Base-by-base conservation (phyloP, 805 yeast genomes). In the Saturnispora bothae region DNA sequence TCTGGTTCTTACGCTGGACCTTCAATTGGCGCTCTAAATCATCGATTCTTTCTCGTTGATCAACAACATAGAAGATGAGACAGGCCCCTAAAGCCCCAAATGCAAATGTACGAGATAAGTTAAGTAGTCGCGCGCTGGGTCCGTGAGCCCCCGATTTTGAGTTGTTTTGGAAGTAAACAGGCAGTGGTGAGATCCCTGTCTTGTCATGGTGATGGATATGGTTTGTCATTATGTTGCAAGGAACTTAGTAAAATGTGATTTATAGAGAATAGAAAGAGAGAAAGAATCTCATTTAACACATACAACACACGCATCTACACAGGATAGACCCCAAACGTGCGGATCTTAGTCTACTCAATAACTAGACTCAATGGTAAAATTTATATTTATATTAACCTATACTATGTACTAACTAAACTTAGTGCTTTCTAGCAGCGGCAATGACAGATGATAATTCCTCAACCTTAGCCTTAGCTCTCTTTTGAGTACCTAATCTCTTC, bases 401-500 rank as follows among this genome's bases (percentile, higher is more conserved):
- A 17, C 13, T 13, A 17, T 13, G n/a, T n/a, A n/a, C n/a, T n/a
- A n/a, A 16, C 15, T 14, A 27, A 17, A 51, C 52, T 70, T 79
- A 80, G 68, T 82, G 92, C 77, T 84, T 83, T 80, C 96, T 88
- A 60, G 96, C 76, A 72, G 88, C 95, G 67, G 95, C 83, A 70
- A 89, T 89, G 77, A 89, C 76, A 67, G 73, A 69, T 81, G 75
- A 84, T 88, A 94, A 83, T 73, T 88, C 96, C 75, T 92, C 99
- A 67, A 92, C 94, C 88, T 92, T 92, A 69, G 85, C 92, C 83
- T 85, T 84, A 63, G 97, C 96, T 79, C 99, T 94, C 77, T 78
- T 80, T 82, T 89, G 94, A 61, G 98, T 85, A 75, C 99, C 99
- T 66, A 92, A 84, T 84, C 92, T 89, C 95, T 84, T 92, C 92